phyloP scores from a whole-genome alignment of 2,329 filamentous ascomycete species.

The Penicillium sp. region DNA sequence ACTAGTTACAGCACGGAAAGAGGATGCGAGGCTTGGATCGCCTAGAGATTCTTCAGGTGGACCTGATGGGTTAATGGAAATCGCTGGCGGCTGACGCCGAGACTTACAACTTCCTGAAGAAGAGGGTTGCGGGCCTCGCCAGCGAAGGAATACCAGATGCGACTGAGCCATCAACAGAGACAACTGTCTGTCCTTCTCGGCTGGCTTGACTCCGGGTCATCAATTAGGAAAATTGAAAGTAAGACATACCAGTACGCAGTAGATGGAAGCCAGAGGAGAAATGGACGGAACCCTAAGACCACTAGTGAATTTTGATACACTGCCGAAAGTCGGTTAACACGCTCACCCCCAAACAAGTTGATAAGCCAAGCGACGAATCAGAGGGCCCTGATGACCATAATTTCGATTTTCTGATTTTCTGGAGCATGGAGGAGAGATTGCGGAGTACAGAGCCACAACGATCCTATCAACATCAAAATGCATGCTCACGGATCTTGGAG shows the following conservation, averaged over 20 bases:
- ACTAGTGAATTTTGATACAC: background rate
- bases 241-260: background rate
- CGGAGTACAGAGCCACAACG: background rate
- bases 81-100: conserved; percentile 14
- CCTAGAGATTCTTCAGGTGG: background rate
- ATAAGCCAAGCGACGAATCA: conserved; percentile 25
- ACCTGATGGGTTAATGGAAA: background rate
- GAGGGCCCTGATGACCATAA: background rate
- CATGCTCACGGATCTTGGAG: background rate
- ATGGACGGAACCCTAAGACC: background rate
- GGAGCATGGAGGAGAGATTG: background rate
- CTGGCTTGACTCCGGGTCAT: background rate
- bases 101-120: conserved; percentile 9
- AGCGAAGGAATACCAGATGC: background rate
- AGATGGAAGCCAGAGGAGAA: background rate
- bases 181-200: background rate
- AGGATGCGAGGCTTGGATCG: background rate
- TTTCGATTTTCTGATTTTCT: background rate
- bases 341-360: conserved; percentile 4
- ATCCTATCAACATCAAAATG: background rate
- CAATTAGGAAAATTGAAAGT: background rate
- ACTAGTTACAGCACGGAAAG: background rate
- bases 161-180: background rate
- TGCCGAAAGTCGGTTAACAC: conserved; percentile 17
- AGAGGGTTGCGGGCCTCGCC: background rate